Base-by-base conservation (phyloP, 2,329 filamentous ascomycete genomes). In the Trichoderma sp. region DNA sequence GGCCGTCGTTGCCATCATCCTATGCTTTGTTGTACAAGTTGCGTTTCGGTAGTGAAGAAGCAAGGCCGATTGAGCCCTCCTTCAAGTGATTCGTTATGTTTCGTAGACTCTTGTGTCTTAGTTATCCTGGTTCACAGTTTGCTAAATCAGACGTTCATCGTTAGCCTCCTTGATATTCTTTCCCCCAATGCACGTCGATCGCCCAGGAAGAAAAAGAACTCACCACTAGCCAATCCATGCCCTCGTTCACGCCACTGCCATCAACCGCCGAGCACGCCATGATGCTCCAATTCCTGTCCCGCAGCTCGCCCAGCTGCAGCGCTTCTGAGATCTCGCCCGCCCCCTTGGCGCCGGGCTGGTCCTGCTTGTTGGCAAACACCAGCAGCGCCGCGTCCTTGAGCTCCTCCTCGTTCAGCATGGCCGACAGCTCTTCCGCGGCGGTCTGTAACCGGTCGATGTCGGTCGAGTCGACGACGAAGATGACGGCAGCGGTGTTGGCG, bases 351-450 rank as follows among this genome's bases (percentile, higher is more conserved):
- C 95, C 95, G 2, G 94, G 94, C 78, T 98, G 93, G 80, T 99
- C 95, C 78, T 99, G 95, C 82, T 99, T 99, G 81, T 99, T 99
- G 73, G 95, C 95, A 78, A 98, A 99, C 12, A 99, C 95, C 63
- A 99, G 81, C 63, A 99, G 81, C 24, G 93, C 89, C 14, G 95
- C 94, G 74, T 98, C 95, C 75, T 92, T 91, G 63, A 99, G 85
- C 79, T 99, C 94, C 70, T 98, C 95, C 79, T 99, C 95, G 74
- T 96, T 96, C 68, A 99, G 80, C 95, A 99, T 99, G 17, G 93
- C 92, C 65, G 90, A 86, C 64, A 99, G 81, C 79, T 99, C 95
- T 76, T 98, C 95, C 3, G 92, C 89, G 3, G 95, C 95, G 21
- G 93, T 99, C 70, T 92, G 89, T 70, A 99, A 81, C 69, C 95